Evolutionary conservation across 2,329 filamentous ascomycete genomes (phyloP).

Genomic region (Exophiala mesophila): DNA sequence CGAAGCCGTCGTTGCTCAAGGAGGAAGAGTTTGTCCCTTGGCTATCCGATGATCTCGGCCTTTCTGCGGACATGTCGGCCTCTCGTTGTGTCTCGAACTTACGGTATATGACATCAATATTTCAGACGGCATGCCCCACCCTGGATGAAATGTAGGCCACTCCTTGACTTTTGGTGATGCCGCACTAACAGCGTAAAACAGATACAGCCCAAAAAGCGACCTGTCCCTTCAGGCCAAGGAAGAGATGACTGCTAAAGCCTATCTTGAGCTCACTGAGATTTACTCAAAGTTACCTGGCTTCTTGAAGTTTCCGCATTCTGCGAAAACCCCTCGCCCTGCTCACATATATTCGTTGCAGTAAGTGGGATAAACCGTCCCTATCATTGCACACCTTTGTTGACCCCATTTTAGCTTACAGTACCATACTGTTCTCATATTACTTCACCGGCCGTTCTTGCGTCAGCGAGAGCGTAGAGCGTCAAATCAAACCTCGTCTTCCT

Average conservation of each 20-base stretch:
- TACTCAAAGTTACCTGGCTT: slow-evolving; percentile 2
- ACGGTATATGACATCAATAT: slow-evolving; percentile 1
- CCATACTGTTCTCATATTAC: slow-evolving; percentile 4
- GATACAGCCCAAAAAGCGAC: slow-evolving; percentile 2
- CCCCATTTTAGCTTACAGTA: slow-evolving; percentile 5
- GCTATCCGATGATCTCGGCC: slow-evolving; percentile 1
- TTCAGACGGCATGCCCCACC: slow-evolving; percentile 1
- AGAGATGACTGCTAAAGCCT: neutral
- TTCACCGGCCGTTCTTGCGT: slow-evolving; percentile 8
- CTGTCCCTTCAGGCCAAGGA: neutral
- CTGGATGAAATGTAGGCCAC: neutral
- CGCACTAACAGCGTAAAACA: neutral
- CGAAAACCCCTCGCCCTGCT: neutral
- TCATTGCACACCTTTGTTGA: no score
- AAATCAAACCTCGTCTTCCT: neutral
- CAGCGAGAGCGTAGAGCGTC: neutral
- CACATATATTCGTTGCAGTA: slow-evolving; percentile 7
- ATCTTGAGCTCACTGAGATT: slow-evolving; percentile 1
- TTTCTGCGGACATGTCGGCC: neutral
- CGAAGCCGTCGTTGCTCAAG: slow-evolving; percentile 1
- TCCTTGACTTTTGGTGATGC: neutral
- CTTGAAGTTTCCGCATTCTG: slow-evolving; percentile 1
- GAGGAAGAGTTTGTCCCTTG: slow-evolving; percentile 2
- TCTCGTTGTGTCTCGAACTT: slow-evolving; percentile 1
- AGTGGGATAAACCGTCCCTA: no score